A percentile compares a stretch with the other conserved stretches of the same genome.
These are phyloP conservation scores for Pythium chondricola DNA, from an alignment of 352 stramenopile species.

Conservation along the genomic window DNA sequence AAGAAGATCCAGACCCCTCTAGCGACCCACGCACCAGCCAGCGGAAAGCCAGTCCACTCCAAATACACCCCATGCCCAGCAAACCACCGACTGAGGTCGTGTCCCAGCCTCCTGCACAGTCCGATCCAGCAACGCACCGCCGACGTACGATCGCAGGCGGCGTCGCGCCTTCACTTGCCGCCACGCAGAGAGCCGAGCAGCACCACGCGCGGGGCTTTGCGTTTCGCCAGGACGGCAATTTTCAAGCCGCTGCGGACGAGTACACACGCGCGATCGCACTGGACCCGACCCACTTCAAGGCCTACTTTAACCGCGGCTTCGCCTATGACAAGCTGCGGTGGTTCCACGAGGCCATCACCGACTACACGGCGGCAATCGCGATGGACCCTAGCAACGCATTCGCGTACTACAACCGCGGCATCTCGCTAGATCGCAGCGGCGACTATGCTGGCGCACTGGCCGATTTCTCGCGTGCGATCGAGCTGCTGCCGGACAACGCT, in stretches of 20 bases:
- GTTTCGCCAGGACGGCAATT: slow-evolving; percentile 76
- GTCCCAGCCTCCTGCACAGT: not conserved
- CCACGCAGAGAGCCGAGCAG: slow-evolving; percentile 31
- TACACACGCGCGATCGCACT: slow-evolving; percentile 74
- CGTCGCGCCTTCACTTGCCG: slow-evolving; percentile 3
- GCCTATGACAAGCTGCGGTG: slow-evolving; percentile 73
- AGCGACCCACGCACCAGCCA: not conserved
- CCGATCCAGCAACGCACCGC: not conserved
- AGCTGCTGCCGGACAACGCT: slow-evolving; percentile 61
- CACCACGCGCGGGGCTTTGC: slow-evolving; percentile 66
- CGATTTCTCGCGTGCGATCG: slow-evolving; percentile 79
- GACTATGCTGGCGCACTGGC: slow-evolving; percentile 76
- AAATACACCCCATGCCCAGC: too few relatives aligned
- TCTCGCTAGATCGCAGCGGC: slow-evolving; percentile 77
- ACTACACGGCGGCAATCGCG: slow-evolving; percentile 66
- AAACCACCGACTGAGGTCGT: too few relatives aligned
- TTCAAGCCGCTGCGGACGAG: slow-evolving; percentile 62
- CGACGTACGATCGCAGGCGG: slow-evolving; percentile 28
- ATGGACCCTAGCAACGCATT: slow-evolving; percentile 75
- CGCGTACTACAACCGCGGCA: slow-evolving; percentile 79
- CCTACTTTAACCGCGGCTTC: slow-evolving; percentile 86
- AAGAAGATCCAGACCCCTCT: not conserved
- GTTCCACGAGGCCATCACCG: slow-evolving; percentile 68
- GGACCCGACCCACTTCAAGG: slow-evolving; percentile 82
- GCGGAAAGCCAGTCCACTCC: not conserved